phyloP scores from a whole-genome alignment of 306 rosid genomes.

The Acacia melanoxylon region DNA sequence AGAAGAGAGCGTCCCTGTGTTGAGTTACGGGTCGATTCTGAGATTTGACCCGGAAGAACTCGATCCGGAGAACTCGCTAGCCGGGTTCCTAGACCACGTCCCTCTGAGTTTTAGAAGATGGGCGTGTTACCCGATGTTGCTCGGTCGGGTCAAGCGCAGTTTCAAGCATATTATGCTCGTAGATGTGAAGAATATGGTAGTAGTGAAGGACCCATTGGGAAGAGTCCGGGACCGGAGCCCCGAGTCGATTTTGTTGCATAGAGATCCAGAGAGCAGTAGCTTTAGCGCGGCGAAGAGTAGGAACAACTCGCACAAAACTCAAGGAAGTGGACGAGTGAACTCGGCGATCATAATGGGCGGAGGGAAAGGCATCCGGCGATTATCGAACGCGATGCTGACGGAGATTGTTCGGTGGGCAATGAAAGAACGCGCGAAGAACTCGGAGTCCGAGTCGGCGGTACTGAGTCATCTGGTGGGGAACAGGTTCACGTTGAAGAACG shows the following conservation, averaged over 20 bases:
- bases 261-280: not conserved
- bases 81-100: constrained; percentile 67
- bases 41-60: constrained; percentile 76
- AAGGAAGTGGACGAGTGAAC: constrained; percentile 31
- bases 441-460: constrained; percentile 56
- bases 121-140: constrained; percentile 89
- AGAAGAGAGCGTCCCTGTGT: constrained; percentile 21
- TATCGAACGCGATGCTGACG: constrained; percentile 48
- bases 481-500: constrained; percentile 38
- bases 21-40: constrained; percentile 80
- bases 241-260: constrained; percentile 50
- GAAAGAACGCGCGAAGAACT: constrained; percentile 49
- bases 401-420: constrained; percentile 65
- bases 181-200: constrained; percentile 45
- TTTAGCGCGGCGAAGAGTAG: constrained; percentile 35
- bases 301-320: constrained; percentile 43
- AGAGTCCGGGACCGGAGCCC: constrained; percentile 57
- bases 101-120: constrained; percentile 72
- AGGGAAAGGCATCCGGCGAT: constrained; percentile 70
- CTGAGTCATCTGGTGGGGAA: constrained; percentile 62
- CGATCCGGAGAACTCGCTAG: constrained; percentile 86
- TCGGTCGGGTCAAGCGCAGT: constrained; percentile 70
- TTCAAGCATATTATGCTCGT: constrained; percentile 74
- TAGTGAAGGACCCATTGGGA: constrained; percentile 60
- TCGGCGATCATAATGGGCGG: constrained; percentile 71